Conservation (phyloP, 2,329 filamentous ascomycete genomes). For the Sporothrix euskadiensis region DNA sequence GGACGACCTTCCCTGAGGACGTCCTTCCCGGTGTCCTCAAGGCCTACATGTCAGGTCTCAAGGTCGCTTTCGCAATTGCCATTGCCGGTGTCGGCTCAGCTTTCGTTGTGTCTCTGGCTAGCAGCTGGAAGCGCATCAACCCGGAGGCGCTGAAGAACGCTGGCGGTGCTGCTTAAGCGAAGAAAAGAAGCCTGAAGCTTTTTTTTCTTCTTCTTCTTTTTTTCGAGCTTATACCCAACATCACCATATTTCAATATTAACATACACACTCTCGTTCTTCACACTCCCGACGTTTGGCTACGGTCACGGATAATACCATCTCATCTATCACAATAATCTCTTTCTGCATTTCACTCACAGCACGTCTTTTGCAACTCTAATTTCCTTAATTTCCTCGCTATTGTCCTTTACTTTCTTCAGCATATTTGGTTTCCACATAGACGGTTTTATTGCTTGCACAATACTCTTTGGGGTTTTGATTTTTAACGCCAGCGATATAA, state of each 20-base stretch:
- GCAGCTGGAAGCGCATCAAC: conserved; percentile 30
- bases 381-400: not conserved
- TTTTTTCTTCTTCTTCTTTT: not conserved
- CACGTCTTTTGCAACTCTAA: not conserved
- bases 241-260: not conserved
- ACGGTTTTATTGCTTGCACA: not conserved
- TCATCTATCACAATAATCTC: not conserved
- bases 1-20: conserved; percentile 46
- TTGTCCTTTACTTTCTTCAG: not conserved
- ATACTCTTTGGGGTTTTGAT: not conserved
- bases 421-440: not conserved
- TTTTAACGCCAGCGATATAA: conserved; percentile 10
- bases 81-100: conserved; percentile 31
- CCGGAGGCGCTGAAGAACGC: conserved; percentile 28
- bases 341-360: not conserved
- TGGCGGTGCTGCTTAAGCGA: conserved; percentile 29
- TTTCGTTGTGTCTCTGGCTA: conserved; percentile 38
- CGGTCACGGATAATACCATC: conserved; percentile 8
- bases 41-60: conserved; percentile 55
- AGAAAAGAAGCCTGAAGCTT: not conserved
- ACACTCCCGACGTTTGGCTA: not conserved
- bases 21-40: conserved; percentile 52
- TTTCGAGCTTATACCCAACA: not conserved
- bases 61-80: conserved; percentile 36
- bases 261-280: not conserved